Evolutionary conservation across 1,284 basidiomycete species (phyloP).

Genomic region (Malassezia furfur): DNA sequence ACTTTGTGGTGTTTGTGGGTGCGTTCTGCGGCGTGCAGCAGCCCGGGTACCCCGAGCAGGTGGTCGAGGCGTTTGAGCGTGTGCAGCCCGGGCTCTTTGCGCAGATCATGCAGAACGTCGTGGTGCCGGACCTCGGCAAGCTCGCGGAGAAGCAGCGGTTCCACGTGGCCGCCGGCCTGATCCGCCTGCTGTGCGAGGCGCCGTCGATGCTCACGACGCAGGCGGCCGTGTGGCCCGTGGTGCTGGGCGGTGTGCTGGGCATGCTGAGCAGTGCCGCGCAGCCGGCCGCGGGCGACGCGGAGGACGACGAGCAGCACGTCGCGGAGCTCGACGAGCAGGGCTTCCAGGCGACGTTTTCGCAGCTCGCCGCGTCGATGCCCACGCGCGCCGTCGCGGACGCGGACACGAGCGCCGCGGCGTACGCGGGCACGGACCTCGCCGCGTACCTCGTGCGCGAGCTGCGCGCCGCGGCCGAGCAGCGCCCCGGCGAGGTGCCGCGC

Average conservation of each 20-base stretch:
- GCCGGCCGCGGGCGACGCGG: slow-evolving; percentile 50
- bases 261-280: slow-evolving; percentile 62
- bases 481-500: background rate
- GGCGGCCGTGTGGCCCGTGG: slow-evolving; percentile 34
- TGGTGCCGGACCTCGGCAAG: slow-evolving; percentile 72
- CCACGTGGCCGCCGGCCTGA: slow-evolving; percentile 71
- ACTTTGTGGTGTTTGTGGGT: slow-evolving; percentile 69
- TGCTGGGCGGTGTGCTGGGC: slow-evolving; percentile 54
- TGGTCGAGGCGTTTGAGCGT: slow-evolving; percentile 66
- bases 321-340: slow-evolving; percentile 83
- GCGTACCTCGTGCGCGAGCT: slow-evolving; percentile 39
- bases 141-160: slow-evolving; percentile 73
- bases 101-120: slow-evolving; percentile 68
- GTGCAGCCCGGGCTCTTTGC: slow-evolving; percentile 80
- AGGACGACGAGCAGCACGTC: slow-evolving; percentile 57
- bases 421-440: slow-evolving; percentile 49
- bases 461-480: background rate
- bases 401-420: slow-evolving; percentile 17
- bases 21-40: slow-evolving; percentile 66
- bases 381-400: slow-evolving; percentile 31
- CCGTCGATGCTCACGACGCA: slow-evolving; percentile 58
- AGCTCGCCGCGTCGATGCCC: slow-evolving; percentile 64
- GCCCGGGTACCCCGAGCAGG: slow-evolving; percentile 65
- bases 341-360: slow-evolving; percentile 86
- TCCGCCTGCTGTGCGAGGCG: slow-evolving; percentile 67